Evolutionary conservation across 441 rosid species (phyloP), one percentile per base, ranked within the genome.

Genomic region (Populus tomentosa): DNA sequence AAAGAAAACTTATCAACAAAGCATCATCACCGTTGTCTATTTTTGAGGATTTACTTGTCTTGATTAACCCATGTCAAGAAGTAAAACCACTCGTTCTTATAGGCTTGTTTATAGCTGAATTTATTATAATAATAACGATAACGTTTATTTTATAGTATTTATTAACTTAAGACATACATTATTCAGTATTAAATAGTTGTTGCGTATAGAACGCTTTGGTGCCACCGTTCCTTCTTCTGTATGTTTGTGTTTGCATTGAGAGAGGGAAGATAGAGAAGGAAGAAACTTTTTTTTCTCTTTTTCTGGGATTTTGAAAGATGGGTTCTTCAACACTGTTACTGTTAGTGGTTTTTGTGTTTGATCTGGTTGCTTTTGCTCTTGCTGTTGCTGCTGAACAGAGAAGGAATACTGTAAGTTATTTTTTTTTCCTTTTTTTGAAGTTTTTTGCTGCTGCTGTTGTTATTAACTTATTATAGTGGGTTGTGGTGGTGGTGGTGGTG

Each of bases 361-460:
- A 91, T 88, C 80, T 94, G 79, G 77, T 95, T 70, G 97, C 99
- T 84, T 95, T 94, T 82, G 91, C 84, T 24, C 94, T 95, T 77
- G 97, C 97, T 70, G 92, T 95, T 78, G 98, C 95, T 80, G 97
- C 98, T 72, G 98, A 94, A 86, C 97, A 91, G 80, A 89, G 97
- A 72, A 88, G 98, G 80, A 90, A 87, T 80, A 86, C 94, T 62
- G 93, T 94, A 77, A 87, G 96, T 85, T 73, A 74, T 32, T 30
- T 23, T 9, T 9, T 21, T 30, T 16, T 63, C 2, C 63, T 1
- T n/a, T 24, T 67, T 68, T 6, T 5, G 20, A 38, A 72, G 7
- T 21, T 61, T 14, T 62, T 59, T 33, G 32, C 21, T 32, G 32
- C 28, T n/a, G 64, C 10, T 23, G 23, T 64, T 70, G 23, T 6